A percentile compares a stretch with the other conserved stretches of the same genome.
phyloP scores from a whole-genome alignment of 495 filamentous ascomycete genomes.

The Trichocladium antarcticum region DNA sequence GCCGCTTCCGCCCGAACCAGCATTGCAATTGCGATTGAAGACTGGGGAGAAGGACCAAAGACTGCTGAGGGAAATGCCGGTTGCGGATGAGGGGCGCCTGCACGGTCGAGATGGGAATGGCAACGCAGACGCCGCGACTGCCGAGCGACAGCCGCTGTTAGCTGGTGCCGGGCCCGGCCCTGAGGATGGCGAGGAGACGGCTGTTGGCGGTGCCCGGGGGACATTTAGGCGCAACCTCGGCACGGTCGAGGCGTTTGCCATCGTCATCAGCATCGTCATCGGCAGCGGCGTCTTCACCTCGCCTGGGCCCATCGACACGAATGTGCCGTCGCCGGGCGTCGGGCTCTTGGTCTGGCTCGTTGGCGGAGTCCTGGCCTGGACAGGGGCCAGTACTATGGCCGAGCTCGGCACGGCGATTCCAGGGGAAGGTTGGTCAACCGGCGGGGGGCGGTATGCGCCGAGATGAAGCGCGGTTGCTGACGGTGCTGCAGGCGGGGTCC shows the following conservation, averaged over 20 bases:
- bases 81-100: too few species aligned
- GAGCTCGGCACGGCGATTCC: constrained; percentile 47
- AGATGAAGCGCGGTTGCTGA: background rate
- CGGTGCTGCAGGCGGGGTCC: constrained; percentile 35
- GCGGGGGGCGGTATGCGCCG: background rate
- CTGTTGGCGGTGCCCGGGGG: constrained; percentile 4
- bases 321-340: constrained; percentile 43
- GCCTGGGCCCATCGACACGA: constrained; percentile 45
- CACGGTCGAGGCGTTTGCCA: constrained; percentile 42
- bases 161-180: background rate
- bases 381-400: constrained; percentile 43
- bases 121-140: background rate
- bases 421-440: constrained; percentile 11
- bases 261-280: constrained; percentile 46
- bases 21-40: too few species aligned
- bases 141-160: constrained; percentile 2
- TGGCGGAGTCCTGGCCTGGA: constrained; percentile 45
- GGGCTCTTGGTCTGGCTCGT: constrained; percentile 44
- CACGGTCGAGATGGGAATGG: background rate
- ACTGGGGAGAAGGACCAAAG: too few species aligned
- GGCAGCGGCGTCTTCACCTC: constrained; percentile 48
- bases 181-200: background rate
- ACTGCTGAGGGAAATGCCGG: too few species aligned
- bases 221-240: constrained; percentile 40
- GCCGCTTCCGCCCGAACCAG: too few species aligned